phyloP scores from a whole-genome alignment of 164 flowering plant genomes.

The Stephania cephalantha region DNA sequence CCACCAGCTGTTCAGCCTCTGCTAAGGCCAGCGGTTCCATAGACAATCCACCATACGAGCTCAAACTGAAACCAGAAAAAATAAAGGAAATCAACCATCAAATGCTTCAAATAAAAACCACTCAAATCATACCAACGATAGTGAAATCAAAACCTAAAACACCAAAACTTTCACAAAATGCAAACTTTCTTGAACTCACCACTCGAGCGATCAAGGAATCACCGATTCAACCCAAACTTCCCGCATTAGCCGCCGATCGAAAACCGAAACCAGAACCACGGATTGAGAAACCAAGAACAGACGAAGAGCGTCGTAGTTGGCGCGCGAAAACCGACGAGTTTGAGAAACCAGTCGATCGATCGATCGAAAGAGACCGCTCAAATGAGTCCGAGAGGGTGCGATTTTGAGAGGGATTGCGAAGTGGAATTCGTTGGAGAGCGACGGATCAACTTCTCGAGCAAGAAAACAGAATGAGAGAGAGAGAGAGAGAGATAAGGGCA shows the following conservation, averaged over 20 bases:
- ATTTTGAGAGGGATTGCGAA: neutral
- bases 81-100: neutral
- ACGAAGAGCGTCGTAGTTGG: neutral
- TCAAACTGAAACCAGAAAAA: slow-evolving; percentile 12
- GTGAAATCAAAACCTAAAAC: neutral
- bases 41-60: slow-evolving; percentile 41
- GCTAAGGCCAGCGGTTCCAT: slow-evolving; percentile 59
- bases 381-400: neutral
- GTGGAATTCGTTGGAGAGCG: slow-evolving; percentile 7
- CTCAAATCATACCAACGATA: neutral
- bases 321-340: neutral
- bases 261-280: neutral
- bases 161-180: neutral
- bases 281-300: neutral
- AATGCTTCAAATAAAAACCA: too few species aligned
- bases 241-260: neutral
- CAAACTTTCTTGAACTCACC: slow-evolving; percentile 9
- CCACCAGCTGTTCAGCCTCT: slow-evolving; percentile 30
- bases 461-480: slow-evolving; percentile 1
- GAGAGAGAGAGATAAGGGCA: too few species aligned
- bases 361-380: neutral
- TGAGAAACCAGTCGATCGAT: neutral
- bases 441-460: neutral
- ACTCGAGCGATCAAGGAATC: slow-evolving; percentile 5
- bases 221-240: neutral